phyloP scores from a whole-genome alignment of 2,329 filamentous ascomycete genomes.

The Fusarium cyanostomum region DNA sequence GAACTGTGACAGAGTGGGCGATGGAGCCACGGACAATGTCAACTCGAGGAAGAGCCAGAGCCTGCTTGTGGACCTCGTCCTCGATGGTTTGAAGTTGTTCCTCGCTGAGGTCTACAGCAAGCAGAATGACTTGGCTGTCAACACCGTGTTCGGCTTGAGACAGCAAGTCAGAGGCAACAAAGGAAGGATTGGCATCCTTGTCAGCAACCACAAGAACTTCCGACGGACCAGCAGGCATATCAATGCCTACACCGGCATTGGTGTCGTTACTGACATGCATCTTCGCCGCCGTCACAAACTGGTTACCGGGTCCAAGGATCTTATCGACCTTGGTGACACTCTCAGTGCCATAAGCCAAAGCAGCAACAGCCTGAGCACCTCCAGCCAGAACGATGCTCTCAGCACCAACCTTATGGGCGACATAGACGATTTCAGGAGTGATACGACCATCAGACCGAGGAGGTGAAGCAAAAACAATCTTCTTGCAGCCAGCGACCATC shows the following conservation, averaged over 20 bases:
- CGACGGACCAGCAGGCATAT: conserved; percentile 97
- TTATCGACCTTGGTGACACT: conserved; percentile 97
- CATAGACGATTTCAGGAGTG: conserved; percentile 97
- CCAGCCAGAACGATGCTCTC: conserved; percentile 96
- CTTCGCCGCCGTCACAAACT: conserved; percentile 98
- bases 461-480: conserved; percentile 92
- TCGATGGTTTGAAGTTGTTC: conserved; percentile 83
- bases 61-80: conserved; percentile 88
- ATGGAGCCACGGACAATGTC: conserved; percentile 94
- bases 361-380: conserved; percentile 93
- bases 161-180: conserved; percentile 93
- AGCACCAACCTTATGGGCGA: conserved; percentile 94
- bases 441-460: conserved; percentile 89
- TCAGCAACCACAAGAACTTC: conserved; percentile 98
- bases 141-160: conserved; percentile 97
- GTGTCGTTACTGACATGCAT: conserved; percentile 99
- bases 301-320: conserved; percentile 96
- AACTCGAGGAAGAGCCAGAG: conserved; percentile 84
- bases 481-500: conserved; percentile 96
- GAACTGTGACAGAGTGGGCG: conserved; percentile 88
- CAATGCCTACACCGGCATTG: conserved; percentile 92
- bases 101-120: conserved; percentile 83
- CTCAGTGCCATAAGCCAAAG: conserved; percentile 97
- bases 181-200: conserved; percentile 85
- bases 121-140: conserved; percentile 93